Base-by-base conservation (phyloP, 106 monocot genomes). In the Apostasia ramifera region DNA sequence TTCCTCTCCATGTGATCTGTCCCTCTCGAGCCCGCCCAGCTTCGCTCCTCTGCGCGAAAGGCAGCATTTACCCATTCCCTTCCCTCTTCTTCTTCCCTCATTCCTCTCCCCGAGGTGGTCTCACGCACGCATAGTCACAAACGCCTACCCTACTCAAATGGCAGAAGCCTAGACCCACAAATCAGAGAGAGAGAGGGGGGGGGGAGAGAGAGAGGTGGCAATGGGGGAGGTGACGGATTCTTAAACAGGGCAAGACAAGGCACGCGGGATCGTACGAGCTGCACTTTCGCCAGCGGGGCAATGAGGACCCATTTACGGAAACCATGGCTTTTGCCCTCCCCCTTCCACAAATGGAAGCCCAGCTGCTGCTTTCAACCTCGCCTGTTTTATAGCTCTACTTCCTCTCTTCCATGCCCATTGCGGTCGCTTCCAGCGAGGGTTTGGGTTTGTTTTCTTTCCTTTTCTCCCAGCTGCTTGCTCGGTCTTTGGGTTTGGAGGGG, bases 171-270 rank as follows among this genome's bases (percentile, higher is more conserved):
- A 7, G 11, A 0, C 15, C 65, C 2, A 48, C 47, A 62, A 42
- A 11, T 38, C 44, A 62, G 62, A 62, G 62, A 62, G 45, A 62
- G 42, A 62, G 13, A 62, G 44, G 4, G 12, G 4, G 44, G 12
- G 45, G 47, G 2, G 47, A 64, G 2, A 42, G 42, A 61, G 42
- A 7, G 61, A 8, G 61, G 10, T 2, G 1, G 8, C 4, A 59
- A 40, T 8, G 40, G 7, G 40, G 6, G 10, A 48, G 65, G 47
- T 49, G 65, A 65, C 15, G 15, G 65, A 65, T 65, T 65, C 65
- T 65, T 65, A 65, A 65, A 65, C 8, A 4, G 6, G 65, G 65
- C 65, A 65, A 65, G 11, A 49, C 65, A 65, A 26, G 65, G 65
- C 65, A 49, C 26, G 47, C 26, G 65, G 2, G 65, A 7, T 37